Conservation (phyloP, 345 rosid species). For the Moricandia moricandioides region DNA sequence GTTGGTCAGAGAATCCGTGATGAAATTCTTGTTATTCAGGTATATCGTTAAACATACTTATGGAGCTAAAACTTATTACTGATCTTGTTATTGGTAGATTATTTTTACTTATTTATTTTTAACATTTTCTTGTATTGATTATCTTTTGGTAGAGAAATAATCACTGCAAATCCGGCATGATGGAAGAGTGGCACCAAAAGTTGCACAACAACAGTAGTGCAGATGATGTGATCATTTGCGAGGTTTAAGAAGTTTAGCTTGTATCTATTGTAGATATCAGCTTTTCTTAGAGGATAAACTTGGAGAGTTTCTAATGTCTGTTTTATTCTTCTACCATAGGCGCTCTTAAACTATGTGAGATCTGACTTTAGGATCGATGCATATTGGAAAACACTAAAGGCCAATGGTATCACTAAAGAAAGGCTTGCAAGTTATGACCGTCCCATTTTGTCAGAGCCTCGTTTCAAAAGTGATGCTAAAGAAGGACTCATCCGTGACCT, state of each 20-base stretch:
- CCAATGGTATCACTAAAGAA: conserved; percentile 86
- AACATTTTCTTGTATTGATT: neutral
- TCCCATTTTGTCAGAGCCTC: conserved; percentile 79
- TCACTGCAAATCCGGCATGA: conserved; percentile 92
- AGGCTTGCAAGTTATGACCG: conserved; percentile 95
- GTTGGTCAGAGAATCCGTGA: conserved; percentile 98
- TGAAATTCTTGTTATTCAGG: conserved; percentile 97
- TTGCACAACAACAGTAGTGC: conserved; percentile 97
- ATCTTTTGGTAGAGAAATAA: conserved; percentile 64
- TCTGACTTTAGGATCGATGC: conserved; percentile 66
- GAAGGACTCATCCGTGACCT: conserved; percentile 86
- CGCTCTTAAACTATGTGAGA: conserved; percentile 74
- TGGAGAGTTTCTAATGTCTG: conserved; percentile 22
- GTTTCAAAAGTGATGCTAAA: conserved; percentile 69
- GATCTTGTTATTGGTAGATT: neutral
- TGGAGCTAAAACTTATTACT: neutral
- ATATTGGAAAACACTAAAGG: conserved; percentile 89
- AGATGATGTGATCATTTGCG: conserved; percentile 92
- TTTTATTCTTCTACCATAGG: conserved; percentile 49
- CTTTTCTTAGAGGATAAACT: neutral
- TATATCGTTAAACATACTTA: conserved; percentile 22
- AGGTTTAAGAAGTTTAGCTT: conserved; percentile 50
- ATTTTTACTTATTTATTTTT: neutral
- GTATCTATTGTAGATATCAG: conserved; percentile 8
- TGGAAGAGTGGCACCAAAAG: conserved; percentile 99